phyloP scores from a whole-genome alignment of 225 moss, liverwort and hornwort species.

The Polytrichum formosum region DNA sequence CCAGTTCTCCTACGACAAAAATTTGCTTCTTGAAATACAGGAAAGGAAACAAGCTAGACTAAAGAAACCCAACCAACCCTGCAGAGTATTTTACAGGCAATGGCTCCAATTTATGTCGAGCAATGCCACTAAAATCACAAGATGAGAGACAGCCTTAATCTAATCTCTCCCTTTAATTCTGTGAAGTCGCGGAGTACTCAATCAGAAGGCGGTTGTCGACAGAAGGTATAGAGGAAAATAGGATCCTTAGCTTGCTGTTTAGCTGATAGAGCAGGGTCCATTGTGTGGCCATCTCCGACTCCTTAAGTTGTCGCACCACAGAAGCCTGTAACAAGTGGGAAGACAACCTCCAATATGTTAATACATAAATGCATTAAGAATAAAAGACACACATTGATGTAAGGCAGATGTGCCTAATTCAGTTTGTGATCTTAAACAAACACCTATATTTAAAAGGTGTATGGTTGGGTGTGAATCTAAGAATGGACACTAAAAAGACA shows the following conservation, averaged over 20 bases:
- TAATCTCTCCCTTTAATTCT: slow-evolving; percentile 40
- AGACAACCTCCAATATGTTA: background rate
- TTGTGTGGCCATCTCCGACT: slow-evolving; percentile 97
- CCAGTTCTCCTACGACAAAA: background rate
- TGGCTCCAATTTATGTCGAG: background rate
- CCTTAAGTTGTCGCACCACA: slow-evolving; percentile 90
- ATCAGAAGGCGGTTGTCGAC: slow-evolving; percentile 94
- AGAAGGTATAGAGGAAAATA: slow-evolving; percentile 94
- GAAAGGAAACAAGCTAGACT: background rate
- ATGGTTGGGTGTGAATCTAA: too few relatives aligned
- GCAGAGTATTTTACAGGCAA: background rate
- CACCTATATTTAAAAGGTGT: too few relatives aligned
- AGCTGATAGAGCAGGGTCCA: slow-evolving; percentile 98
- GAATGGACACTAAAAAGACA: too few relatives aligned
- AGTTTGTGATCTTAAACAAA: too few relatives aligned
- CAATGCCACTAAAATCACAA: background rate
- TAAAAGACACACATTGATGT: background rate
- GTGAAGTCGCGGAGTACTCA: slow-evolving; percentile 96
- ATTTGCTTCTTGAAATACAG: too few relatives aligned
- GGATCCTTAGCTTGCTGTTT: slow-evolving; percentile 87
- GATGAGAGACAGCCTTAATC: background rate
- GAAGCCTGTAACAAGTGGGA: slow-evolving; percentile 64
- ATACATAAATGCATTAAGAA: background rate
- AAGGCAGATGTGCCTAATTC: too few relatives aligned
- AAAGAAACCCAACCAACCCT: background rate